These are phyloP conservation scores for Cladosporium sp. DNA, from an alignment of 2,329 filamentous ascomycete species.

Conservation along the genomic window DNA sequence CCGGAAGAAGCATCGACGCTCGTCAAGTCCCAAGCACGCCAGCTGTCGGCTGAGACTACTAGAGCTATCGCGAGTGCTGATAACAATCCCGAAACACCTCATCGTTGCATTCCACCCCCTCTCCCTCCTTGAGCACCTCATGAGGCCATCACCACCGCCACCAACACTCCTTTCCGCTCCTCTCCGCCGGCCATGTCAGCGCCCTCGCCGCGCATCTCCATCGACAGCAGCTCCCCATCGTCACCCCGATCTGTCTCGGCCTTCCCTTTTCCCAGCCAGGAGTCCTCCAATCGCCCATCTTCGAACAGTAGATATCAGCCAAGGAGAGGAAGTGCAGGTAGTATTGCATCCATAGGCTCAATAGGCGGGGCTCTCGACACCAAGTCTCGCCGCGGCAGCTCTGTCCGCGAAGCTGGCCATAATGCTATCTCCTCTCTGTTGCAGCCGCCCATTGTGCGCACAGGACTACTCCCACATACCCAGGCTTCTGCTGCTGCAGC, in stretches of 20 bases:
- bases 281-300: constrained; percentile 48
- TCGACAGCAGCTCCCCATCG: constrained; percentile 48
- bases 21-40: background rate
- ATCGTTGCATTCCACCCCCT: background rate
- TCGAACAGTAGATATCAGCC: constrained; percentile 52
- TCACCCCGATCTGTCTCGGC: constrained; percentile 40
- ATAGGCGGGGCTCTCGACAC: constrained; percentile 81
- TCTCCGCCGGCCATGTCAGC: constrained; percentile 30
- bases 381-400: constrained; percentile 56
- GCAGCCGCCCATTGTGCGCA: constrained; percentile 84
- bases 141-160: constrained; percentile 22
- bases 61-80: background rate
- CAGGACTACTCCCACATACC: constrained; percentile 79
- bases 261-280: constrained; percentile 61
- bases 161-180: constrained; percentile 6
- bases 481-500: constrained; percentile 67
- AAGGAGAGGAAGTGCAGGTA: constrained; percentile 79
- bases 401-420: constrained; percentile 72
- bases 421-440: constrained; percentile 97
- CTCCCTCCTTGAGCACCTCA: constrained; percentile 21
- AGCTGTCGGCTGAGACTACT: background rate
- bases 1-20: background rate
- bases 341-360: constrained; percentile 71
- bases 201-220: constrained; percentile 59
- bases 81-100: background rate